Percentiles rank a stretch among this genome's conserved stretches.
These are phyloP conservation scores for Rhynchospora breviuscula DNA, from an alignment of 176 grass and related monocot genomes.

Conservation along the genomic window DNA sequence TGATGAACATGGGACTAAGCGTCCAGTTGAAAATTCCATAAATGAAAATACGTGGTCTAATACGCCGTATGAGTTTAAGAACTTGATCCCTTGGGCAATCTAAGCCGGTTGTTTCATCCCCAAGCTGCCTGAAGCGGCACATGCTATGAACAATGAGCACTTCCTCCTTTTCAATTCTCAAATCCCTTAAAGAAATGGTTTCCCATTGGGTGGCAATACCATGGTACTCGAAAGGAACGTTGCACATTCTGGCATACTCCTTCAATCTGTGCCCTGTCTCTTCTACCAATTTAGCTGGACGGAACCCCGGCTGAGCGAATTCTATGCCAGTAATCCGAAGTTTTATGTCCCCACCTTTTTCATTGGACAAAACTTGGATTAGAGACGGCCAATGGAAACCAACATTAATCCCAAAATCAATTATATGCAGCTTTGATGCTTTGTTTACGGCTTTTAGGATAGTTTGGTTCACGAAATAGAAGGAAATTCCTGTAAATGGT, in stretches of 20 bases:
- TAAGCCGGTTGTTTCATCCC: conserved; percentile 26
- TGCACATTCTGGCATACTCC: conserved; percentile 37
- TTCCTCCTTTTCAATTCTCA: conserved; percentile 32
- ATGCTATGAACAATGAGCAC: conserved; percentile 30
- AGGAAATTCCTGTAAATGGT: not conserved
- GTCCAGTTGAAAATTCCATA: conserved; percentile 27
- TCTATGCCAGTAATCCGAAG: conserved; percentile 27
- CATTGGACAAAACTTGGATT: conserved; percentile 3
- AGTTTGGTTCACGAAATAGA: conserved; percentile 8
- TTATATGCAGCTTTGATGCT: conserved; percentile 23
- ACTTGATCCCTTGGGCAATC: conserved; percentile 36
- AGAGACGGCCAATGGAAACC: conserved; percentile 23
- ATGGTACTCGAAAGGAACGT: conserved; percentile 40
- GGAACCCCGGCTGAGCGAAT: conserved; percentile 31
- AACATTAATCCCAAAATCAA: conserved; percentile 18
- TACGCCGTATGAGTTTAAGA: conserved; percentile 27
- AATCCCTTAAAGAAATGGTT: conserved; percentile 17
- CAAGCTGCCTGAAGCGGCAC: conserved; percentile 27
- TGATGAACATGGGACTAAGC: conserved; percentile 34
- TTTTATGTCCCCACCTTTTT: conserved; percentile 4
- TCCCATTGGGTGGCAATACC: conserved; percentile 31
- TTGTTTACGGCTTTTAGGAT: conserved; percentile 6
- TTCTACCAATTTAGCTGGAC: conserved; percentile 28
- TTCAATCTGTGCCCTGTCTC: conserved; percentile 27
- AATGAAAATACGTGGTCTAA: conserved; percentile 32